These are phyloP conservation scores for Eucalyptus pauciflora DNA, from an alignment of 345 rosid genomes.

Conservation along the genomic window DNA sequence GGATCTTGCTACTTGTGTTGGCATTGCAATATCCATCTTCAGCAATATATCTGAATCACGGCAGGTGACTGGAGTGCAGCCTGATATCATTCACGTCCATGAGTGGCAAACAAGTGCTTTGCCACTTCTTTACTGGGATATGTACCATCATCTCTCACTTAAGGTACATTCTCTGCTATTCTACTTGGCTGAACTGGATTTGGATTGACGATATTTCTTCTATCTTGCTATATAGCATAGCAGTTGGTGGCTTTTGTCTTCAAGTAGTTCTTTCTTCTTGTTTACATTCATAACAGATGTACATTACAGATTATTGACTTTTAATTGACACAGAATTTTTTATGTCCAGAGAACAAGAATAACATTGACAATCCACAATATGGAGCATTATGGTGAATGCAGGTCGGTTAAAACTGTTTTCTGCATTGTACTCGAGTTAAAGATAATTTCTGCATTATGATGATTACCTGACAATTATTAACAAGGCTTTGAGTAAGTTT, in stretches of 20 bases:
- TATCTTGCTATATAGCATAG: background rate
- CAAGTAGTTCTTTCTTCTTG: background rate
- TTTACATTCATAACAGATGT: background rate
- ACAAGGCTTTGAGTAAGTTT: background rate
- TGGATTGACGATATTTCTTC: background rate
- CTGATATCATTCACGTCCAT: slow-evolving; percentile 50
- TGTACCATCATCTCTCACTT: slow-evolving; percentile 37
- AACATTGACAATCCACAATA: slow-evolving; percentile 45
- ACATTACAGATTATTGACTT: background rate
- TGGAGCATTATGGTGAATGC: slow-evolving; percentile 57
- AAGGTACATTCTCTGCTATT: slow-evolving; percentile 11
- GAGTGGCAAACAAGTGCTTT: slow-evolving; percentile 54
- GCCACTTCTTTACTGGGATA: slow-evolving; percentile 54
- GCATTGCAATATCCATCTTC: background rate
- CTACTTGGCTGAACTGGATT: background rate
- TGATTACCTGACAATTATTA: background rate
- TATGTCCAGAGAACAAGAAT: slow-evolving; percentile 34
- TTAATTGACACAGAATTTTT: background rate
- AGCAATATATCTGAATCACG: background rate
- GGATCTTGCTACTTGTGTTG: background rate
- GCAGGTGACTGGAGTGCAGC: slow-evolving; percentile 40
- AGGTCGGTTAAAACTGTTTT: slow-evolving; percentile 10
- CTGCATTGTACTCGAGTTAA: background rate
- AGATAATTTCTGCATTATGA: background rate
- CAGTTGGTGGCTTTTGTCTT: background rate